A percentile compares a stretch with the other conserved stretches of the same genome.
These are phyloP conservation scores for Rhizomucor pusillus DNA, from an alignment of 371 early-diverging fungal species.

Conservation along the genomic window DNA sequence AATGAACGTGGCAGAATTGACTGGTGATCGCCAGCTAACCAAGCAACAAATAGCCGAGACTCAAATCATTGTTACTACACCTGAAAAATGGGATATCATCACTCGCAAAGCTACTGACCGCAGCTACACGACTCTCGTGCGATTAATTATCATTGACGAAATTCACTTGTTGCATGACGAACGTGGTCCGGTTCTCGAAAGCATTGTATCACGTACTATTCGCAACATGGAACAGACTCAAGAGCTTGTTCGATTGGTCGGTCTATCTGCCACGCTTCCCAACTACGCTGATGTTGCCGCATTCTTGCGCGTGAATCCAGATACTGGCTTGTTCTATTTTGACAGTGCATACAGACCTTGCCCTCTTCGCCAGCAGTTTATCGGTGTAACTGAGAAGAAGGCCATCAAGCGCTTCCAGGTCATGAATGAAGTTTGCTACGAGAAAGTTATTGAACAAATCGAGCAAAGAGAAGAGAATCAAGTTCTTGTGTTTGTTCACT, in stretches of 20 bases:
- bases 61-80: slow-evolving; percentile 98
- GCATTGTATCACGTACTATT: slow-evolving; percentile 92
- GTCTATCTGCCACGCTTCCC: slow-evolving; percentile 98
- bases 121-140: slow-evolving; percentile 88
- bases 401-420: slow-evolving; percentile 90
- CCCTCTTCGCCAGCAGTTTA: slow-evolving; percentile 93
- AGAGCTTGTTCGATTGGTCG: slow-evolving; percentile 92
- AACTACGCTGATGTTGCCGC: slow-evolving; percentile 98
- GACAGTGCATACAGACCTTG: slow-evolving; percentile 93
- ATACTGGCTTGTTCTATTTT: slow-evolving; percentile 90
- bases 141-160: slow-evolving; percentile 98
- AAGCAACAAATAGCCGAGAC: slow-evolving; percentile 93
- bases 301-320: slow-evolving; percentile 88
- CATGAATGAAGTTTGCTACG: slow-evolving; percentile 95
- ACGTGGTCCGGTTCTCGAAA: slow-evolving; percentile 98
- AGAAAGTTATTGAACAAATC: slow-evolving; percentile 89
- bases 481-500: slow-evolving; percentile 97
- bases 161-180: slow-evolving; percentile 99
- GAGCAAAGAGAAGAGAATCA: slow-evolving; percentile 79
- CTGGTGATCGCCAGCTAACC: slow-evolving; percentile 97
- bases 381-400: slow-evolving; percentile 95
- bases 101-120: slow-evolving; percentile 96
- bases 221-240: slow-evolving; percentile 90
- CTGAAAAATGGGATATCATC: slow-evolving; percentile 99
- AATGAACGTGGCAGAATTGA: slow-evolving; percentile 94